Evolutionary conservation across 495 filamentous ascomycete genomes (phyloP), one percentile per base, ranked within the genome.

Genomic region (Penicillium coprophilum): DNA sequence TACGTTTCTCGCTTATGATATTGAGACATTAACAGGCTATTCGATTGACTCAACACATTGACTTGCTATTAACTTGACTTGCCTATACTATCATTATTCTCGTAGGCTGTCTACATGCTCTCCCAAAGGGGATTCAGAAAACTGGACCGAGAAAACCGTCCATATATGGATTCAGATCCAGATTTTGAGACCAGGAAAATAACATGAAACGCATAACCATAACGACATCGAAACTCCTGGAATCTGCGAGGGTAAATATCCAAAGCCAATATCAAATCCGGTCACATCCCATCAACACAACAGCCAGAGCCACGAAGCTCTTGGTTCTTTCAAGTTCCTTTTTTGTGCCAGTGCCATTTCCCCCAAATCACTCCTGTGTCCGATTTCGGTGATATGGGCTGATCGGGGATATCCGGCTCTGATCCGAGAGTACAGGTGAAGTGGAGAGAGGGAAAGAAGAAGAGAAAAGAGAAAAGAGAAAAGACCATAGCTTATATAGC

Each of bases 151-250:
- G 23, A 10, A 19, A 47, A 19, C n/a, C 31, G 28, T 47, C 27
- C 44, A 47, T 19, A 41, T n/a, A 51, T 51, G 36, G 24, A 41
- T 52, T 21, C 23, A 17, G n/a, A 20, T 47, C 45, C 28, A 47
- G 48, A 40, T 36, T 24, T 39, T 43, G 21, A 50, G 31, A 24
- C 23, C 53, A 46, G 47, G 9, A 9, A 51, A 39, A 45, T 38
- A 34, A 38, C 31, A 52, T 52, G 50, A 43, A 40, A 41, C 49
- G 27, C 51, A 54, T 54, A 38, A 54, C 40, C 52, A 54, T 54
- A 54, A 54, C 52, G 36, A 52, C 50, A 21, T 52, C 36, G 38
- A 46, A 51, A 54, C 52, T 54, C 52, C 43, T 54, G 28, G 45
- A 32, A 39, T 52, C 32, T 46, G 52, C 43, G 36, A 46, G 38